Base-by-base conservation (phyloP, 2,329 filamentous ascomycete species). In the Calonectria pseudoturangicola region DNA sequence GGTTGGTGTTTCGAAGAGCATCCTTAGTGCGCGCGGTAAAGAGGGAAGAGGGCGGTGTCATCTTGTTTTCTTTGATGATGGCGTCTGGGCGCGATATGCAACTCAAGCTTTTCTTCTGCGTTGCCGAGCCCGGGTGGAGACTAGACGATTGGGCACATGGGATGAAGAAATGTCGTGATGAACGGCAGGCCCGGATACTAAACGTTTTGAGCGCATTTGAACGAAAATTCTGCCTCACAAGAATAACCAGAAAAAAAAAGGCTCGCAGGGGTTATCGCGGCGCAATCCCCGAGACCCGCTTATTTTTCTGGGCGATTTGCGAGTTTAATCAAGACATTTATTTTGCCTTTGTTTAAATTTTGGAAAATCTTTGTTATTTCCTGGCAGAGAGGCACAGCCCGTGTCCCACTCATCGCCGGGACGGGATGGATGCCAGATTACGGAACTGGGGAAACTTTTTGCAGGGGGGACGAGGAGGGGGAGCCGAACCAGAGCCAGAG, bases 381-480 rank as follows among this genome's bases (percentile, higher is more conserved):
- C 33, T 21, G n/a, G 4, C 54, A 27, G 33, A 60, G 54, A 60
- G 54, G 54, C 54, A 60, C 36, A 60, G 33, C 54, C 25, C 54
- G 30, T 60, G 45, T 48, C 45, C 54, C 54, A 60, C 54, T 16
- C 54, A 41, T 60, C 36, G 21, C 51, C 58, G 56, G 47, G 47
- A 45, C 50, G 43, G 66, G 33, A 51, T 36, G 45, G 56, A 25
- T 64, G 69, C 63, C 16, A 67, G 63, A 67, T 64, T 71, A 71
- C 54, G 69, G 69, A 56, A 60, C 63, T 41, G 54, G 68, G 56
- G 56, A 60, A 60, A 60, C 33, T 18, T 60, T 41, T 33, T 54
- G 47, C 58, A 65, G 69, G 69, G 63, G 69, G 21, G 25, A 12
- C 36, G 21, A 25, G n/a, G 54, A 8, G n/a, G 45, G n/a, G 10